phyloP scores from a whole-genome alignment of 208 protist genomes.

The Phytomonas francai region DNA sequence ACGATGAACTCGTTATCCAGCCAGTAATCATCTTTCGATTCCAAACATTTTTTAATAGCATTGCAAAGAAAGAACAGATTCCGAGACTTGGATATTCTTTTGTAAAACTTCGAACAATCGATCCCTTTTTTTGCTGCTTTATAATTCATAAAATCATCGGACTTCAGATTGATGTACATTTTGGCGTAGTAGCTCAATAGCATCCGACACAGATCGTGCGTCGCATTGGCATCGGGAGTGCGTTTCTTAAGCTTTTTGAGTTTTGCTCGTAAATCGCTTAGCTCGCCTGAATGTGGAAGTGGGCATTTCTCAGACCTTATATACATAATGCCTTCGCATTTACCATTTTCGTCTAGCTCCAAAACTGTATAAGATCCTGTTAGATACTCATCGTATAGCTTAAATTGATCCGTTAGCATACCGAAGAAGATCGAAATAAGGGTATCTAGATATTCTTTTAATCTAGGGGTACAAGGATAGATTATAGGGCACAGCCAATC shows the following conservation, averaged over 20 bases:
- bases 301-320: conserved; percentile 34
- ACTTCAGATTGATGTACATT: conserved; percentile 50
- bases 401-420: conserved; percentile 62
- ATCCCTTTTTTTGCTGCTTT: not conserved
- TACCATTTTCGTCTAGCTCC: conserved; percentile 37
- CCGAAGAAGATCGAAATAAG: conserved; percentile 72
- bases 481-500: conserved; percentile 86
- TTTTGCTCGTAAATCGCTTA: conserved; percentile 62
- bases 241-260: conserved; percentile 45
- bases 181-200: conserved; percentile 76
- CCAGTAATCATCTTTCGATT: conserved; percentile 38
- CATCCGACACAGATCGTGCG: conserved; percentile 65
- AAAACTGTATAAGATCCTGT: conserved; percentile 54
- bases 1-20: conserved; percentile 86
- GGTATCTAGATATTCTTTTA: conserved; percentile 66
- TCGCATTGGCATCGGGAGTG: conserved; percentile 44
- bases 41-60: conserved; percentile 41
- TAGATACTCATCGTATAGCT: conserved; percentile 25
- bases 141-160: conserved; percentile 19
- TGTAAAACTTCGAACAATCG: conserved; percentile 30
- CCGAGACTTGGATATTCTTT: conserved; percentile 50
- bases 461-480: conserved; percentile 48
- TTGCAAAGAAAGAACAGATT: conserved; percentile 54
- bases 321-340: conserved; percentile 52
- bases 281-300: conserved; percentile 50